Percentiles rank a stretch among this genome's conserved stretches.
phyloP scores from a whole-genome alignment of 768 basidiomycete species.

The Lyophyllum shimeji region DNA sequence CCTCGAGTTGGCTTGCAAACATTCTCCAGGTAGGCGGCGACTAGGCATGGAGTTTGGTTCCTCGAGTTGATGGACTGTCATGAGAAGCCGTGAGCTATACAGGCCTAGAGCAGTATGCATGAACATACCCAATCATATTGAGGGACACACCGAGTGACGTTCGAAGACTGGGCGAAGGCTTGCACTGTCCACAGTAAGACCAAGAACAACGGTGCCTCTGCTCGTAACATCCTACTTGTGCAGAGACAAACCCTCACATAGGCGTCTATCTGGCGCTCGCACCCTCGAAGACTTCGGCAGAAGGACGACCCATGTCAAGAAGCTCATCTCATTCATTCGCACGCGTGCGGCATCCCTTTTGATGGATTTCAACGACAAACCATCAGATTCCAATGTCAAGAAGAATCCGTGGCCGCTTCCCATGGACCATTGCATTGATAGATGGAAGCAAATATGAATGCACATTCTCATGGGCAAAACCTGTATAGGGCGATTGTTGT shows the following conservation, averaged over 20 bases:
- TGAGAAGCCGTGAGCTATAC: not conserved
- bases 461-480: not conserved
- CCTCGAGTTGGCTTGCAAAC: constrained; percentile 34
- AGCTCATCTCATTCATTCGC: not conserved
- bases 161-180: constrained; percentile 30
- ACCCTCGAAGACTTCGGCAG: not conserved
- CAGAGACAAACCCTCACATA: not conserved
- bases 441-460: constrained; percentile 1
- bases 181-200: not conserved
- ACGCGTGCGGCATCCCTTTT: not conserved
- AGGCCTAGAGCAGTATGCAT: not conserved
- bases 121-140: constrained; percentile 36
- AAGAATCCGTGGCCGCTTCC: not conserved
- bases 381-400: not conserved
- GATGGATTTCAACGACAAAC: not conserved
- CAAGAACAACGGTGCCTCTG: not conserved
- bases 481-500: not conserved
- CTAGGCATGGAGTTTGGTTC: constrained; percentile 48
- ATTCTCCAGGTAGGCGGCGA: constrained; percentile 48
- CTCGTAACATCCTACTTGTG: constrained; percentile 5
- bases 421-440: constrained; percentile 1
- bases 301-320: not conserved
- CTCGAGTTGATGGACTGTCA: constrained; percentile 39
- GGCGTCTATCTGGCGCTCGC: not conserved
- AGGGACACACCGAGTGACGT: constrained; percentile 35